phyloP scores from a whole-genome alignment of 2,329 filamentous ascomycete species.

The Aspergillus carbonarius region DNA sequence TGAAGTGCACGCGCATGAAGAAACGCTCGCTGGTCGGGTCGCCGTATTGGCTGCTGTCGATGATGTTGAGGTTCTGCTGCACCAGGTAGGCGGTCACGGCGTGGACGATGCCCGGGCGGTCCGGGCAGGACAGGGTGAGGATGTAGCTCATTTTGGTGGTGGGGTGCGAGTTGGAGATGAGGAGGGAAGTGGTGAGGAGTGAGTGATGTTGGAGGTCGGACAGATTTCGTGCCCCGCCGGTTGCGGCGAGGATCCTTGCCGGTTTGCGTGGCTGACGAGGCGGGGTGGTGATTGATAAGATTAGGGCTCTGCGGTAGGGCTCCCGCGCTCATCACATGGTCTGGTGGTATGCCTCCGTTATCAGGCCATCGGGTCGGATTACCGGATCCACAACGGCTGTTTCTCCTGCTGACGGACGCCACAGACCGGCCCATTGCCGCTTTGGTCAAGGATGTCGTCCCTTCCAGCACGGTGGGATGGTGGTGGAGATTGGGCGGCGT shows the following conservation, averaged over 20 bases:
- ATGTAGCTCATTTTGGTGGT: conserved; percentile 58
- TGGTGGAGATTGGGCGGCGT: background rate
- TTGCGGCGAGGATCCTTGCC: background rate
- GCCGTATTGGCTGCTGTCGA: conserved; percentile 82
- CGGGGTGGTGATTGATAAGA: conserved; percentile 19
- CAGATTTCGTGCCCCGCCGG: conserved; percentile 2
- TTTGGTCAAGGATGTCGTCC: conserved; percentile 13
- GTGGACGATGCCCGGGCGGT: conserved; percentile 81
- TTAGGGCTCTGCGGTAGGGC: background rate
- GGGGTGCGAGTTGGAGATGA: conserved; percentile 28
- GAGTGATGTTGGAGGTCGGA: conserved; percentile 5
- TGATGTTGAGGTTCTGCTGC: conserved; percentile 71
- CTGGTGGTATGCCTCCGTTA: background rate
- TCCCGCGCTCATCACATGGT: background rate
- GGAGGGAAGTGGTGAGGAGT: conserved; percentile 24
- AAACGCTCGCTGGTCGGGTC: conserved; percentile 72
- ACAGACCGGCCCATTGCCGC: conserved; percentile 5
- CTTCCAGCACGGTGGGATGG: background rate
- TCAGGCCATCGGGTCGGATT: background rate
- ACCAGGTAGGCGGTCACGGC: conserved; percentile 78
- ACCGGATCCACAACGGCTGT: background rate
- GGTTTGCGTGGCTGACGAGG: conserved; percentile 12
- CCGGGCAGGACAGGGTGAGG: conserved; percentile 79
- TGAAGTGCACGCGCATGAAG: conserved; percentile 88
- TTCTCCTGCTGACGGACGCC: background rate